Evolutionary conservation across 2,329 filamentous ascomycete species (phyloP).

Genomic region (Ophiostoma triangulosporum): DNA sequence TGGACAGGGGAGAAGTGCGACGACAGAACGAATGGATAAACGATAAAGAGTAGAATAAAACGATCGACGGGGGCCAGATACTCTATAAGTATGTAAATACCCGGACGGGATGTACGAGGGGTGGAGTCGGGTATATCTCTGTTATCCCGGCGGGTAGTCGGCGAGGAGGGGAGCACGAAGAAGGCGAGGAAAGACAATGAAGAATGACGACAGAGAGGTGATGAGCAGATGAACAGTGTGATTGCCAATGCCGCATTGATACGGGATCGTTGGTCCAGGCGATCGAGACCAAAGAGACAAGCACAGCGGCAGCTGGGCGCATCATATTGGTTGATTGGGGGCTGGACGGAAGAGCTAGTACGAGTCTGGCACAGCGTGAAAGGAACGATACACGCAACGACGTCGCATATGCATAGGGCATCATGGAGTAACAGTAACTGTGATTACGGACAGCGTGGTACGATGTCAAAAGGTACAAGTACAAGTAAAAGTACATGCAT

Average conservation of each 20-base stretch:
- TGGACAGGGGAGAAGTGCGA: neutral
- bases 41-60: neutral
- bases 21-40: neutral
- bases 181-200: neutral
- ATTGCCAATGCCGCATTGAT: neutral
- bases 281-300: neutral
- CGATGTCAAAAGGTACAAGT: too few species aligned
- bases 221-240: neutral
- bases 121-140: neutral
- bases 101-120: neutral
- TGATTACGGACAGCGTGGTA: neutral
- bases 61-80: slow-evolving; percentile 3
- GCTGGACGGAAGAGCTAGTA: neutral
- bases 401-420: neutral
- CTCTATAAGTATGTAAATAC: too few species aligned
- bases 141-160: neutral
- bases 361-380: neutral
- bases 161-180: neutral
- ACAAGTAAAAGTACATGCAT: neutral
- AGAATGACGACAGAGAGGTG: neutral
- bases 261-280: slow-evolving; percentile 2
- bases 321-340: slow-evolving; percentile 38
- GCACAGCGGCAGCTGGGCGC: slow-evolving; percentile 32
- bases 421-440: neutral
- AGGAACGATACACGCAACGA: neutral